Evolutionary conservation across 805 yeast genomes (phyloP).

Genomic region (Teunomyces funiuensis): DNA sequence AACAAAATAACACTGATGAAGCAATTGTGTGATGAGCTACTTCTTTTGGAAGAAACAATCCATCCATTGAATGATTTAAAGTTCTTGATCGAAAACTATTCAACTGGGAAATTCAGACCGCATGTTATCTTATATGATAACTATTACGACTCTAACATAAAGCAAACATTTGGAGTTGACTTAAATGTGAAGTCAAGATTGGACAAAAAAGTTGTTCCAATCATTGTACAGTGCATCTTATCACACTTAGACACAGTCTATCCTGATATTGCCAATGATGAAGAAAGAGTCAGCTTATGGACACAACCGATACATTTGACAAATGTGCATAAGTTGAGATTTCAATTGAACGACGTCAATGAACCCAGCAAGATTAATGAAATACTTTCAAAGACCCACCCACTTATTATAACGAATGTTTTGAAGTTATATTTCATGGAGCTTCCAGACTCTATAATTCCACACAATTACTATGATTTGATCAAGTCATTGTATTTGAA

Average conservation of each 20-base stretch:
- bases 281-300: slow-evolving; percentile 69
- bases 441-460: slow-evolving; percentile 73
- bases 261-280: slow-evolving; percentile 69
- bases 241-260: slow-evolving; percentile 67
- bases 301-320: slow-evolving; percentile 60
- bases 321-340: slow-evolving; percentile 60
- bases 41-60: slow-evolving; percentile 67
- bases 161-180: slow-evolving; percentile 79
- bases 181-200: slow-evolving; percentile 67
- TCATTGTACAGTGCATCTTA: slow-evolving; percentile 60
- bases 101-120: slow-evolving; percentile 76
- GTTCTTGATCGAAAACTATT: slow-evolving; percentile 62
- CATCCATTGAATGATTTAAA: slow-evolving; percentile 69
- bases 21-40: slow-evolving; percentile 57
- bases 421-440: slow-evolving; percentile 75
- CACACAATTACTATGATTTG: slow-evolving; percentile 63
- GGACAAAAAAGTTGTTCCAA: slow-evolving; percentile 73
- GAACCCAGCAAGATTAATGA: slow-evolving; percentile 31
- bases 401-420: slow-evolving; percentile 64
- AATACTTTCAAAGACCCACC: slow-evolving; percentile 40
- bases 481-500: slow-evolving; percentile 61
- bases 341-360: slow-evolving; percentile 43
- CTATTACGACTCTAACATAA: slow-evolving; percentile 66
- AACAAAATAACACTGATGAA: slow-evolving; percentile 59
- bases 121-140: slow-evolving; percentile 73